Evolutionary conservation across 352 stramenopile species (phyloP).

Genomic region (Phytophthora pini): DNA sequence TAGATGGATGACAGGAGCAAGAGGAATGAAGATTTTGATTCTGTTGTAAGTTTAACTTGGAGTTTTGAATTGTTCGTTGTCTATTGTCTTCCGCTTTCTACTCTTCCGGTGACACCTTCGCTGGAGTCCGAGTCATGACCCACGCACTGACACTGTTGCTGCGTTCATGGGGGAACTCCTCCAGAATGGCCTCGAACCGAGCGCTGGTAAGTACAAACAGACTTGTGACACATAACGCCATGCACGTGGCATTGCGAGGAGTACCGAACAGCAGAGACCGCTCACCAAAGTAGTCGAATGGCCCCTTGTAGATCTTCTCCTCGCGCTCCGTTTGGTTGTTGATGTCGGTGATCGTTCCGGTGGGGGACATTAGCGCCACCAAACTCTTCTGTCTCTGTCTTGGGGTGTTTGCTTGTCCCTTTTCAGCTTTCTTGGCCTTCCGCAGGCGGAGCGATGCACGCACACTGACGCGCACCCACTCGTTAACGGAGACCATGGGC

Average conservation of each 20-base stretch:
- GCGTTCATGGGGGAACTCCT: constrained; percentile 71
- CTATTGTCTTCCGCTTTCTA: constrained; percentile 3
- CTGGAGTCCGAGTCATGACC: constrained; percentile 54
- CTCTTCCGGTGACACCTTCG: constrained; percentile 5
- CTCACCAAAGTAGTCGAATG: constrained; percentile 83
- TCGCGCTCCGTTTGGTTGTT: constrained; percentile 44
- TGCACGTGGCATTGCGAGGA: constrained; percentile 69
- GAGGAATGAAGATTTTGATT: constrained; percentile 33
- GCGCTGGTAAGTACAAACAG: constrained; percentile 71
- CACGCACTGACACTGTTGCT: constrained; percentile 64
- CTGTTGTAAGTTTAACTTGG: constrained; percentile 26
- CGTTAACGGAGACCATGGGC: constrained; percentile 37
- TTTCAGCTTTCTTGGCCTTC: constrained; percentile 17
- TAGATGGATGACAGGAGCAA: constrained; percentile 13
- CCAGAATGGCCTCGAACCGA: constrained; percentile 70
- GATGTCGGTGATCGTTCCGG: constrained; percentile 32
- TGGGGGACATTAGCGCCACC: constrained; percentile 31
- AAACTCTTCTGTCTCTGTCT: constrained; percentile 29
- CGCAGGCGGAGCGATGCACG: constrained; percentile 16
- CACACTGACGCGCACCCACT: constrained; percentile 35
- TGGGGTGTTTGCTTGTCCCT: neutral
- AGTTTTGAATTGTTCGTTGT: constrained; percentile 21
- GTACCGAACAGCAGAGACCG: constrained; percentile 76
- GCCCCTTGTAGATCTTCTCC: constrained; percentile 74
- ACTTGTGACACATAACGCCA: constrained; percentile 74